Conservation (phyloP, 1,139 yeast genomes). For the Taphrina pruni region DNA sequence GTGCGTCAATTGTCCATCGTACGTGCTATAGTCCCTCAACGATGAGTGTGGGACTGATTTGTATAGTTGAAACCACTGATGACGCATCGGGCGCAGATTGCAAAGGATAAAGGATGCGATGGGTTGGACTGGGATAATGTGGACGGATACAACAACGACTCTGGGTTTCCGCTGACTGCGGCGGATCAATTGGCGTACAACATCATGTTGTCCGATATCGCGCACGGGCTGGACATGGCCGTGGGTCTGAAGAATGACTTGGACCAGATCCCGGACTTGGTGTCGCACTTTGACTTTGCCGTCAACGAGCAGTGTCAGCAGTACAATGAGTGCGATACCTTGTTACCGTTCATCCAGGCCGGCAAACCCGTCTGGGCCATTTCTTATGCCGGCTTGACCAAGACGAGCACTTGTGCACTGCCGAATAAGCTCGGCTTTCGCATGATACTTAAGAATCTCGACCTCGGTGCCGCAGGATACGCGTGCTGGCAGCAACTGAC, state of each 20-base stretch:
- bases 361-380: conserved; percentile 30
- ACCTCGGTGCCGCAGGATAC: conserved; percentile 16
- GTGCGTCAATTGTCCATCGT: conserved; percentile 43
- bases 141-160: conserved; percentile 46
- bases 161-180: conserved; percentile 44
- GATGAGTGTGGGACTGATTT: neutral
- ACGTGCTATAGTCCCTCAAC: neutral
- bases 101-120: conserved; percentile 45
- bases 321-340: conserved; percentile 43
- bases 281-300: conserved; percentile 45
- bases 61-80: conserved; percentile 37
- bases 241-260: conserved; percentile 46
- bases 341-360: conserved; percentile 18
- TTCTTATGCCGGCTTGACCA: conserved; percentile 8
- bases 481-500: conserved; percentile 18
- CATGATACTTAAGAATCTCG: conserved; percentile 9
- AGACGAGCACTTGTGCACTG: conserved; percentile 13
- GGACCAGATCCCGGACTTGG: conserved; percentile 43
- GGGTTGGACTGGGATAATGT: conserved; percentile 47
- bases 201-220: conserved; percentile 43
- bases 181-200: conserved; percentile 43
- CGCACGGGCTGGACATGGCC: conserved; percentile 45
- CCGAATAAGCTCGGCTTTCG: conserved; percentile 17
- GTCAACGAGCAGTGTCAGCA: conserved; percentile 47
- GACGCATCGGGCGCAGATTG: conserved; percentile 44